Conservation (phyloP, 108 stramenopile genomes). For the Cylindrotheca closterium region DNA sequence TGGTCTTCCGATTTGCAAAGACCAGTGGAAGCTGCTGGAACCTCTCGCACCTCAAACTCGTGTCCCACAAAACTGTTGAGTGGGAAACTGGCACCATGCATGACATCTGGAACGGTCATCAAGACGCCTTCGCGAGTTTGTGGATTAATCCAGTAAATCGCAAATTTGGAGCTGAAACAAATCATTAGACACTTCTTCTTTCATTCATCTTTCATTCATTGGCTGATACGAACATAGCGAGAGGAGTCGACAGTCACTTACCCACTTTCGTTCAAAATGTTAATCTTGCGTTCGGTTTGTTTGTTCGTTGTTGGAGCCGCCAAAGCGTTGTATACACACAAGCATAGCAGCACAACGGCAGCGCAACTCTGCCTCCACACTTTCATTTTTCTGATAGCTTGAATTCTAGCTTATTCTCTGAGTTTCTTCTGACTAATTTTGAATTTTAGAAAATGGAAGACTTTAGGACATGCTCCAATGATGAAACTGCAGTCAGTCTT, state of each 20-base stretch:
- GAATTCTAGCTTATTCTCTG: no score
- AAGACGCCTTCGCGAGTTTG: conserved; percentile 41
- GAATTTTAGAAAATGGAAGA: no score
- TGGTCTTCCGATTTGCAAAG: conserved; percentile 50
- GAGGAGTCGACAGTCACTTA: not conserved
- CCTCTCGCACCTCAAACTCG: conserved; percentile 70
- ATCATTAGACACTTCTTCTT: no score
- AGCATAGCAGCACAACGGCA: not conserved
- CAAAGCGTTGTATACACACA: not conserved
- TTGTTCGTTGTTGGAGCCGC: conserved; percentile 11
- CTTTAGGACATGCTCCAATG: no score
- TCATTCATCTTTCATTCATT: no score
- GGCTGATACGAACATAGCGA: no score
- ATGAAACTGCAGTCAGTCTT: no score
- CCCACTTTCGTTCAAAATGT: conserved; percentile 39
- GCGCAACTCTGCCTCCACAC: not conserved
- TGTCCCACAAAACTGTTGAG: conserved; percentile 76
- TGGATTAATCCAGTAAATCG: conserved; percentile 71
- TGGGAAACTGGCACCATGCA: conserved; percentile 38
- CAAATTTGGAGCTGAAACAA: conserved; percentile 48
- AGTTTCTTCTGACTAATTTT: no score
- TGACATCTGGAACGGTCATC: conserved; percentile 44
- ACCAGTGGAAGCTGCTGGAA: conserved; percentile 51
- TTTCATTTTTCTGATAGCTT: not conserved
- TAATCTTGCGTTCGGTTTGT: conserved; percentile 13